A percentile compares a stretch with the other conserved stretches of the same genome.
Conservation (phyloP, 1,284 basidiomycete genomes). For the Cryptococcus neoformans region DNA sequence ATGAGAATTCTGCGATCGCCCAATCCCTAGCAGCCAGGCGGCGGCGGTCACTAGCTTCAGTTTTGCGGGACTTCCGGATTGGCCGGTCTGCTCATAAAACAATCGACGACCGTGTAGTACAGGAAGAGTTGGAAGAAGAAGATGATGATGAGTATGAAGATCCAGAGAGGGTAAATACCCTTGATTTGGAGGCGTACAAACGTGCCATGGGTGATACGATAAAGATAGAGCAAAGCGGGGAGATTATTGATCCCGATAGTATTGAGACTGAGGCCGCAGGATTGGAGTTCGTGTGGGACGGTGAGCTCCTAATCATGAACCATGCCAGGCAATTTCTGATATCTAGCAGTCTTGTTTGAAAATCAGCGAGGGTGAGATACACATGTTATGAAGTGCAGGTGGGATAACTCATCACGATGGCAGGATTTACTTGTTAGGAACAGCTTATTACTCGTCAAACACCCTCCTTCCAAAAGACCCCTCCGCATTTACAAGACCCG, state of each 20-base stretch:
- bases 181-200: constrained; percentile 14
- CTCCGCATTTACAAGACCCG: constrained; percentile 40
- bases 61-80: constrained; percentile 4
- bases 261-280: not conserved
- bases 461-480: constrained; percentile 47
- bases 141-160: constrained; percentile 7
- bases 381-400: not conserved
- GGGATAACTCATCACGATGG: not conserved
- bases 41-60: constrained; percentile 4
- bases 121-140: constrained; percentile 5
- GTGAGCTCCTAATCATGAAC: constrained; percentile 51
- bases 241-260: constrained; percentile 61
- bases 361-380: constrained; percentile 49
- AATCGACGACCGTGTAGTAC: constrained; percentile 1
- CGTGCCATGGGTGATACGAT: constrained; percentile 12
- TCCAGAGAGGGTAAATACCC: constrained; percentile 3
- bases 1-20: constrained; percentile 10
- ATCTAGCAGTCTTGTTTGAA: constrained; percentile 44
- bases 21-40: constrained; percentile 6
- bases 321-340: not conserved
- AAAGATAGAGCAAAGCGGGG: constrained; percentile 34
- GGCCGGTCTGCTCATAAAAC: not conserved
- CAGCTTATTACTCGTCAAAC: constrained; percentile 42
- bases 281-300: constrained; percentile 63
- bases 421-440: constrained; percentile 44